A percentile compares a stretch with the other conserved stretches of the same genome.
These are phyloP conservation scores for Aureobasidium lini DNA, from an alignment of 2,329 filamentous ascomycete genomes.

Conservation along the genomic window DNA sequence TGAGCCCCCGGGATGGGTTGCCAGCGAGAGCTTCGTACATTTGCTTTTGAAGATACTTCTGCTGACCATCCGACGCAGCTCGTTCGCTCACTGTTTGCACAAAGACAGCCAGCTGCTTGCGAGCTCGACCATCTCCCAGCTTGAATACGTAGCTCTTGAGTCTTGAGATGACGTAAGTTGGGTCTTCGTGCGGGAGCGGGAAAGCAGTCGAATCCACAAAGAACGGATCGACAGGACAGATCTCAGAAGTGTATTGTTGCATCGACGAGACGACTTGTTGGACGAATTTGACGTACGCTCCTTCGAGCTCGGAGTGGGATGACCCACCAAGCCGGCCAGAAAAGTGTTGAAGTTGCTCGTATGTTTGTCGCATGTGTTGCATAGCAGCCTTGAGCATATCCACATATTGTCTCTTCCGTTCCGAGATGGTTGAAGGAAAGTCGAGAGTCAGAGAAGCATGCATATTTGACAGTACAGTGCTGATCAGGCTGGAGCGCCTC, in stretches of 20 bases:
- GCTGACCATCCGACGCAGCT: slow-evolving; percentile 51
- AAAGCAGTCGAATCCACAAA: slow-evolving; percentile 55
- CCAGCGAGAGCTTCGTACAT: slow-evolving; percentile 43
- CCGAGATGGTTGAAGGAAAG: slow-evolving; percentile 25
- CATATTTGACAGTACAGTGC: slow-evolving; percentile 53
- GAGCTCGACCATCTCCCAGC: slow-evolving; percentile 38
- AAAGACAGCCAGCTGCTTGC: slow-evolving; percentile 51
- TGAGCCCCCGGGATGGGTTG: slow-evolving; percentile 26
- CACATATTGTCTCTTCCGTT: slow-evolving; percentile 41
- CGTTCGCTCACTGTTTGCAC: slow-evolving; percentile 53
- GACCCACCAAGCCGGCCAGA: slow-evolving; percentile 1
- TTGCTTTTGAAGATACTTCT: slow-evolving; percentile 49
- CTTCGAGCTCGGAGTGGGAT: slow-evolving; percentile 29
- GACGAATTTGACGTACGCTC: slow-evolving; percentile 55
- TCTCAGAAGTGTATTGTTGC: slow-evolving; percentile 53
- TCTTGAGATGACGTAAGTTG: slow-evolving; percentile 54
- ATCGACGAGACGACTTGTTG: slow-evolving; percentile 52
- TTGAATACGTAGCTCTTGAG: slow-evolving; percentile 53
- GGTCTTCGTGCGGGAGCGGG: slow-evolving; percentile 52
- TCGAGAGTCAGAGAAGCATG: slow-evolving; percentile 38
- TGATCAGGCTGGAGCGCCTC: slow-evolving; percentile 49
- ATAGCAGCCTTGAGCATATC: slow-evolving; percentile 50
- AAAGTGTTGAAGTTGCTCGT: slow-evolving; percentile 42
- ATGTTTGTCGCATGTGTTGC: slow-evolving; percentile 54
- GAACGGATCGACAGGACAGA: slow-evolving; percentile 49